Evolutionary conservation across 164 flowering plant species (phyloP).

Genomic region (Liquidambar formosana): DNA sequence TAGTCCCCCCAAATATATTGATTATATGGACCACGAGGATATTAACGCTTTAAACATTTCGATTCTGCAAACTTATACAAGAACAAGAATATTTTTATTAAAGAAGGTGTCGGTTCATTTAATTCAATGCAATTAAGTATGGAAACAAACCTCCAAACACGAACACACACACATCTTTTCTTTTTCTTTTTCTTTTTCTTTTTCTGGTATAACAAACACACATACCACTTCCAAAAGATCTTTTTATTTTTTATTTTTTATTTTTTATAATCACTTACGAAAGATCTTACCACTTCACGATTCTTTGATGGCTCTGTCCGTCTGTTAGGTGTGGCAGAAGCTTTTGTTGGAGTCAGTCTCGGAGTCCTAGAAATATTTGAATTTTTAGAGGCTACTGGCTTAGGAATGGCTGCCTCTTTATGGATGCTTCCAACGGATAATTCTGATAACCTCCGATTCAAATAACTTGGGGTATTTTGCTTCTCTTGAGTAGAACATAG

Average conservation of each 20-base stretch:
- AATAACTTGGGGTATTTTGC: slow-evolving; percentile 31
- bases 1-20: no score
- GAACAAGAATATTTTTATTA: no score
- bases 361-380: slow-evolving; percentile 45
- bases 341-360: slow-evolving; percentile 49
- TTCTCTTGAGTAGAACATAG: slow-evolving; percentile 41
- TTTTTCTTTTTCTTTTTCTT: no score
- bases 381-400: slow-evolving; percentile 33
- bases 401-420: slow-evolving; percentile 41
- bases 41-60: no score
- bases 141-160: no score
- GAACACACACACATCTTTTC: no score
- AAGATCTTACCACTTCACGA: slow-evolving; percentile 59
- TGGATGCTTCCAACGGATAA: slow-evolving; percentile 43
- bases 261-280: no score
- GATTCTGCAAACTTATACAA: no score
- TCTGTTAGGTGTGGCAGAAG: slow-evolving; percentile 56
- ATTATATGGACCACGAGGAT: no score
- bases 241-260: no score
- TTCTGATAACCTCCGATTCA: slow-evolving; percentile 37
- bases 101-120: no score
- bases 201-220: not conserved
- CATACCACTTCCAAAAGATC: slow-evolving; percentile 6
- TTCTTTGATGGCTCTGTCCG: slow-evolving; percentile 49
- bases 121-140: no score